Percentiles rank a stretch among this genome's conserved stretches.
Conservation (phyloP, 1,284 basidiomycete genomes). For the Athelia psychrophila region DNA sequence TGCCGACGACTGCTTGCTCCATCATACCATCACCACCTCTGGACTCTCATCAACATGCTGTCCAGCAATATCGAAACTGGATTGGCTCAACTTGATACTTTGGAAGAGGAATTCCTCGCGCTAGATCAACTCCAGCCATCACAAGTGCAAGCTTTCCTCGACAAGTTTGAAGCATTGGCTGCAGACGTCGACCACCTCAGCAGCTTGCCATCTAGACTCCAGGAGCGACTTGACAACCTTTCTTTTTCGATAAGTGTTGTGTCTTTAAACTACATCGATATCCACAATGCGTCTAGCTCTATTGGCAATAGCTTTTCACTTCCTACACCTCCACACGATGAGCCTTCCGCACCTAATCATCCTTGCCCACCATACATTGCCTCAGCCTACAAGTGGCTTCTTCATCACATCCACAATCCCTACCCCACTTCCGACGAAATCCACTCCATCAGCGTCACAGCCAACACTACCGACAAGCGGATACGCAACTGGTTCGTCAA, state of each 20-base stretch:
- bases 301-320: no score
- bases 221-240: no score
- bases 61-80: not conserved
- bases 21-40: not conserved
- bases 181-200: no score
- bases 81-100: not conserved
- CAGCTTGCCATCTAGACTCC: no score
- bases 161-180: no score
- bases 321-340: no score
- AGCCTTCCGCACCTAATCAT: not conserved
- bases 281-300: no score
- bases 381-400: constrained; percentile 39
- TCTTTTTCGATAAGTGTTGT: no score
- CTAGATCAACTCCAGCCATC: not conserved
- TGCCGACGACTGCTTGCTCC: no score
- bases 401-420: constrained; percentile 45
- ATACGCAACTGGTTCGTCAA: constrained; percentile 50
- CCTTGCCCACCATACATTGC: constrained; percentile 26
- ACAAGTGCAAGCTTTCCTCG: no score
- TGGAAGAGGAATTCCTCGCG: not conserved
- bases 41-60: not conserved
- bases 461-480: constrained; percentile 22
- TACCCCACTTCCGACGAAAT: constrained; percentile 38
- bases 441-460: constrained; percentile 20
- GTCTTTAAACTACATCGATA: no score